A percentile compares a stretch with the other conserved stretches of the same genome.
Evolutionary conservation across 2,329 filamentous ascomycete species (phyloP).

Genomic region (Claviceps arundinis): DNA sequence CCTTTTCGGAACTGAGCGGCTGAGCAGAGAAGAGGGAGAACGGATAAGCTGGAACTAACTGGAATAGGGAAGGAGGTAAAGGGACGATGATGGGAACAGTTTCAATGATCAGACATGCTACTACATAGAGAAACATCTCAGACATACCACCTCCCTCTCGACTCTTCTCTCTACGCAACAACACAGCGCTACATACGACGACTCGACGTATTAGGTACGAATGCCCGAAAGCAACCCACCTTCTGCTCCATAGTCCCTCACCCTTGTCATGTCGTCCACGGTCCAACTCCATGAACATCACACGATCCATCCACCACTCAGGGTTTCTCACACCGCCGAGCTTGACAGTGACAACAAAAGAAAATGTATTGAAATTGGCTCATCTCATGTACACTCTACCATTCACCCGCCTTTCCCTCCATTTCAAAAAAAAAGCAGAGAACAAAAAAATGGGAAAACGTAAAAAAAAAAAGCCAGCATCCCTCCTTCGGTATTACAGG

Average conservation of each 20-base stretch:
- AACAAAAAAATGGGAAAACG: too few species aligned
- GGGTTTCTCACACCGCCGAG: background rate
- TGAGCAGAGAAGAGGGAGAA: too few species aligned
- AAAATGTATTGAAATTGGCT: constrained; percentile 26
- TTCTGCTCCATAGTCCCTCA: constrained; percentile 7
- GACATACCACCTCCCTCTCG: constrained; percentile 53
- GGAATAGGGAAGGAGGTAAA: too few species aligned
- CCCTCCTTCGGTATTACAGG: constrained; percentile 22
- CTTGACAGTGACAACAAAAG: constrained; percentile 7
- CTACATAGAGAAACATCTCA: constrained; percentile 40
- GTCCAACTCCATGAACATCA: background rate
- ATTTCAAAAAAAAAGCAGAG: constrained; percentile 7
- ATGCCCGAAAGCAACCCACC: constrained; percentile 32
- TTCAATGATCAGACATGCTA: too few species aligned
- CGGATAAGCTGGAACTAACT: too few species aligned
- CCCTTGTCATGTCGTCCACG: constrained; percentile 1
- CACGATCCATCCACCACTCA: background rate
- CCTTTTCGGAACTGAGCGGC: too few species aligned
- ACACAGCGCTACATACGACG: constrained; percentile 44
- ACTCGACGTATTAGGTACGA: constrained; percentile 14
- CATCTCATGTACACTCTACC: constrained; percentile 40
- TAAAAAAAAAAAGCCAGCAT: constrained; percentile 13
- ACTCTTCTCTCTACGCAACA: constrained; percentile 54
- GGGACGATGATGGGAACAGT: too few species aligned
- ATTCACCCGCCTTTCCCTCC: constrained; percentile 14